Evolutionary conservation across 1,139 yeast genomes (phyloP).

Genomic region (Geotrichum reessii): DNA sequence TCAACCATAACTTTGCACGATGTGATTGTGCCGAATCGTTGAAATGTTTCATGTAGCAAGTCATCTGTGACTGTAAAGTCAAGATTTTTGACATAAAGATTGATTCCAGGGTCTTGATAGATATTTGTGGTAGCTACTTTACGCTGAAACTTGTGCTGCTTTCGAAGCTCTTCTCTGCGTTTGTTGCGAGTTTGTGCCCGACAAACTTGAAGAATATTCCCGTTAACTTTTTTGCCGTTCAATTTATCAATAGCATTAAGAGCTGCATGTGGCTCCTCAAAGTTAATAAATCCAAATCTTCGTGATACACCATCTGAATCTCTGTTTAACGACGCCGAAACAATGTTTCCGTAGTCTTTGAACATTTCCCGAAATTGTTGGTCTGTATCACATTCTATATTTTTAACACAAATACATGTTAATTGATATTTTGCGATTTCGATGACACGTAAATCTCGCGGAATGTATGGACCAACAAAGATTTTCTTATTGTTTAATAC

Average conservation of each 20-base stretch:
- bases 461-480: constrained; percentile 87
- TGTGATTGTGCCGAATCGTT: constrained; percentile 89
- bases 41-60: constrained; percentile 82
- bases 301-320: constrained; percentile 85
- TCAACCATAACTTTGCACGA: constrained; percentile 96
- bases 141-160: constrained; percentile 87
- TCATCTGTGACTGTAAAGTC: constrained; percentile 91
- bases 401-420: constrained; percentile 93
- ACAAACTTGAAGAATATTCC: constrained; percentile 86
- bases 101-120: constrained; percentile 94
- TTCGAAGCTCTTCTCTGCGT: constrained; percentile 92
- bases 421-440: constrained; percentile 87
- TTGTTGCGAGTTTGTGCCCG: constrained; percentile 99
- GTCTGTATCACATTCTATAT: constrained; percentile 71
- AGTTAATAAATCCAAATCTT: constrained; percentile 96
- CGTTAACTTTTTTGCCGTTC: constrained; percentile 78
- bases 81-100: constrained; percentile 92
- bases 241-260: constrained; percentile 85
- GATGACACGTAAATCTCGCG: constrained; percentile 91
- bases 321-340: constrained; percentile 75
- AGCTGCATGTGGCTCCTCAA: constrained; percentile 80
- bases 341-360: constrained; percentile 67
- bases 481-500: constrained; percentile 93
- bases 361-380: constrained; percentile 65
- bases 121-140: constrained; percentile 58